Base-by-base conservation (phyloP, 208 protist species). In the Trichomonas tenax region DNA sequence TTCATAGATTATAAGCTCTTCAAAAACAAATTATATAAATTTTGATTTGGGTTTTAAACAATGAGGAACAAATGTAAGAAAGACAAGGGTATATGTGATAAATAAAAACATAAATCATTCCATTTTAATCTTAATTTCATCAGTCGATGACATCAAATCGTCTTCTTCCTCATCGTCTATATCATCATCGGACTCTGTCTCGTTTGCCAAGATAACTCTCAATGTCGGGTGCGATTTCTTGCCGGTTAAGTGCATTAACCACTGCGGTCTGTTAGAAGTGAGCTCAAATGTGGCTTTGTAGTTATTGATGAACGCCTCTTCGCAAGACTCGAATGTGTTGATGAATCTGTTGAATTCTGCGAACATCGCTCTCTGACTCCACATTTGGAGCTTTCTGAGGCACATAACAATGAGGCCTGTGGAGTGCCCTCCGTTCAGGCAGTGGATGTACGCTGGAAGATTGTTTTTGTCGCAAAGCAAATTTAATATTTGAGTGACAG, bases 391-490 rank as follows among this genome's bases (percentile, higher is more conserved):
- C 26, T 81, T 63, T n/a, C 93, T 21, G 10, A 96, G 40, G 45
- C 93, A 96, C 49, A 81, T 81, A 10, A 96, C 36, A 82, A 96
- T 44, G 17, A 96, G 40, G 3, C 93, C 93, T n/a, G 93, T 82
- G 0, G 36, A 45, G 34, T 96, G 93, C 6, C 40, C 93, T 21
- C 93, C 93, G 34, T 96, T 38, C 11, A 82, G 15, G 21, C 49
- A 96, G n/a, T 96, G 93, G 31, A 96, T 48, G 63, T 96, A 96
- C 6, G 40, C 9, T 14, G 93, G 93, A 44, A 96, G 44, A 82
- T 96, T 96, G 3, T 96, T n/a, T 15, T 81, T 96, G 46, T 96
- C 36, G 34, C 46, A 82, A 49, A 96, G 38, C 4, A 96, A 38
- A 38, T 63, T n/a, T 38, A 96, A 45, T 31, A 96, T 81, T 96